These are phyloP conservation scores for Pichia sorboxylosa DNA, from an alignment of 1,139 yeast genomes.

Conservation along the genomic window DNA sequence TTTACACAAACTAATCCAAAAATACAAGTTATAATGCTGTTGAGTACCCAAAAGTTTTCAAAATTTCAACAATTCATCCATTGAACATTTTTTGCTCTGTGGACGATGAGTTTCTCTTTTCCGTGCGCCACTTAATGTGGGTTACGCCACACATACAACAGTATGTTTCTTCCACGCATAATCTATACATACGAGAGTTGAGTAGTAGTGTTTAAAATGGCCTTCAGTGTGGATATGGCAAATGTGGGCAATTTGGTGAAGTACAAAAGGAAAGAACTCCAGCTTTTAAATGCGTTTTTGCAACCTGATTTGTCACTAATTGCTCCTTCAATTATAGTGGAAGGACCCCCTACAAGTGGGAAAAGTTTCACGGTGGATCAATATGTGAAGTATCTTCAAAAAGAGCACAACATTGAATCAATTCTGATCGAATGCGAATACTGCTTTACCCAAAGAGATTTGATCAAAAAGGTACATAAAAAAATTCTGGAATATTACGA, in stretches of 20 bases:
- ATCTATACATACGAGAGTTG: too few relatives aligned
- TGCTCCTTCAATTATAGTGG: constrained; percentile 18
- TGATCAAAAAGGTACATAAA: constrained; percentile 16
- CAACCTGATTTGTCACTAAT: constrained; percentile 12
- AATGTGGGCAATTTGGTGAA: neutral
- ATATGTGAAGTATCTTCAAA: constrained; percentile 10
- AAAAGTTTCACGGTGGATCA: constrained; percentile 17
- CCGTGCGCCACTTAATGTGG: too few relatives aligned
- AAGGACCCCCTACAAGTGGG: constrained; percentile 23
- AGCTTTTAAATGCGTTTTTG: constrained; percentile 12
- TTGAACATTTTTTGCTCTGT: too few relatives aligned
- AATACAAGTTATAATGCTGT: too few relatives aligned
- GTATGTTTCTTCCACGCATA: too few relatives aligned
- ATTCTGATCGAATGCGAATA: constrained; percentile 19
- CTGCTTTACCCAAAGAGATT: constrained; percentile 14
- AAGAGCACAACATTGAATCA: constrained; percentile 3
- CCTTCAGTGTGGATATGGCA: too few relatives aligned
- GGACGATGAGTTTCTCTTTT: too few relatives aligned
- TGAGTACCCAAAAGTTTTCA: too few relatives aligned
- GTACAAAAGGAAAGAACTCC: constrained; percentile 11
- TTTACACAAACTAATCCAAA: too few relatives aligned
- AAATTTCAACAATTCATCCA: too few relatives aligned
- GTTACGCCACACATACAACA: too few relatives aligned
- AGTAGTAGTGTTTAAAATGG: too few relatives aligned
- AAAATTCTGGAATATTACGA: constrained; percentile 8